phyloP scores from a whole-genome alignment of 2,329 filamentous ascomycete species.

The Exophiala sp. region DNA sequence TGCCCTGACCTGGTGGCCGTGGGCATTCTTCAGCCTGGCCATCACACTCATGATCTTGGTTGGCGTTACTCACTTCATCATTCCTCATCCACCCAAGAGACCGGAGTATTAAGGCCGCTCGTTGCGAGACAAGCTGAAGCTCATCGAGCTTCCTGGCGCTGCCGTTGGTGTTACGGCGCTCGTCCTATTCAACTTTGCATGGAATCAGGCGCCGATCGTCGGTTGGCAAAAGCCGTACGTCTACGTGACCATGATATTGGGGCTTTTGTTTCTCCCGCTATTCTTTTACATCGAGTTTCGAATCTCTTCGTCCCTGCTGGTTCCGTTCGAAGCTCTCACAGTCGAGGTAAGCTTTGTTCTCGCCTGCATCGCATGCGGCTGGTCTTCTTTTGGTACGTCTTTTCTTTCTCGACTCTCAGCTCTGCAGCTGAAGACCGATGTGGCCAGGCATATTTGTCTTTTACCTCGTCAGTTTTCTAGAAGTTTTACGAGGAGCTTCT shows the following conservation, averaged over 20 bases:
- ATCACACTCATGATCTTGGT: conserved; percentile 38
- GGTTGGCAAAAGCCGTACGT: conserved; percentile 55
- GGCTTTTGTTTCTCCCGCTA: conserved; percentile 47
- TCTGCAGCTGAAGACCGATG: conserved; percentile 34
- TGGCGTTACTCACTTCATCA: conserved; percentile 33
- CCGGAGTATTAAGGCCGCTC: conserved; percentile 10
- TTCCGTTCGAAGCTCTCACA: conserved; percentile 51
- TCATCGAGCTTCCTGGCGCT: conserved; percentile 41
- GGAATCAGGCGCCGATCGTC: conserved; percentile 58
- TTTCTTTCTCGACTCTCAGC: conserved; percentile 31
- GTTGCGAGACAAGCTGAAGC: conserved; percentile 29
- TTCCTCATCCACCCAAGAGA: conserved; percentile 32
- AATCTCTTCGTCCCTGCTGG: conserved; percentile 47
- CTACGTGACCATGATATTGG: conserved; percentile 53
- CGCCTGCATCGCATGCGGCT: conserved; percentile 49
- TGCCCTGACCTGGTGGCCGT: conserved; percentile 48
- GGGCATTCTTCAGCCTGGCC: conserved; percentile 45
- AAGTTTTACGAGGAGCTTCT: conserved; percentile 27
- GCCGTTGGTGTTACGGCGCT: conserved; percentile 49
- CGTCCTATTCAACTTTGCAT: conserved; percentile 60
- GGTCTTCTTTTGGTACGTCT: conserved; percentile 49
- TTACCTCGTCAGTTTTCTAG: conserved; percentile 32
- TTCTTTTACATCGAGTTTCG: conserved; percentile 52
- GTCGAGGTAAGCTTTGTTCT: conserved; percentile 52
- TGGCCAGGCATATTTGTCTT: conserved; percentile 46